Evolutionary conservation across 2,329 filamentous ascomycete genomes (phyloP).

Genomic region (Knufia fluminis): DNA sequence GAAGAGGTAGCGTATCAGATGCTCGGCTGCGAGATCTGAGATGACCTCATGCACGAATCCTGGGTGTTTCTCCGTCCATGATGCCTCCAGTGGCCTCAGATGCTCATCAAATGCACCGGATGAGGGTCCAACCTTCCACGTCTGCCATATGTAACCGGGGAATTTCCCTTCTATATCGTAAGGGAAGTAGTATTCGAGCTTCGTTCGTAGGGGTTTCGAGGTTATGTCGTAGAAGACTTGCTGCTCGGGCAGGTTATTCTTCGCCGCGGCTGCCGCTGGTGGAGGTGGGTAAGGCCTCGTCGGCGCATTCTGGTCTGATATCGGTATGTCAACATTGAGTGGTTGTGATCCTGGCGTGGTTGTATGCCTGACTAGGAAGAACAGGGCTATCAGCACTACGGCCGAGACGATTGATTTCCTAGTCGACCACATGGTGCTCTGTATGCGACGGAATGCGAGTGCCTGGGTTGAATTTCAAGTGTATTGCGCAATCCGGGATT

Average conservation of each 20-base stretch:
- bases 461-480: no score
- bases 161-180: slow-evolving; percentile 86
- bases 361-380: slow-evolving; percentile 59
- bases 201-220: slow-evolving; percentile 62
- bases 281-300: slow-evolving; percentile 24
- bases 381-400: slow-evolving; percentile 56
- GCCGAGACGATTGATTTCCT: slow-evolving; percentile 66
- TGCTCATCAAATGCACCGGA: slow-evolving; percentile 63
- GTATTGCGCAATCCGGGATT: no score
- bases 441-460: neutral
- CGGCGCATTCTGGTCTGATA: slow-evolving; percentile 24
- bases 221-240: slow-evolving; percentile 61
- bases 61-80: slow-evolving; percentile 80
- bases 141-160: slow-evolving; percentile 98
- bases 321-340: slow-evolving; percentile 25
- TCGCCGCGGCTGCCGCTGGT: slow-evolving; percentile 32
- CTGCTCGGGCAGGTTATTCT: slow-evolving; percentile 37
- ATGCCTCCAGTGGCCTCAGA: slow-evolving; percentile 76
- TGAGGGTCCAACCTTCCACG: slow-evolving; percentile 81
- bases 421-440: slow-evolving; percentile 5
- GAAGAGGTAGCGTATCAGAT: slow-evolving; percentile 79
- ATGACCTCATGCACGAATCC: slow-evolving; percentile 94
- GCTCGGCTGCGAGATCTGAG: slow-evolving; percentile 75
- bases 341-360: slow-evolving; percentile 35
- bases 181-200: slow-evolving; percentile 85